A percentile compares a stretch with the other conserved stretches of the same genome.
These are phyloP conservation scores for Boechera stricta DNA, from an alignment of 345 rosid species.

Conservation along the genomic window DNA sequence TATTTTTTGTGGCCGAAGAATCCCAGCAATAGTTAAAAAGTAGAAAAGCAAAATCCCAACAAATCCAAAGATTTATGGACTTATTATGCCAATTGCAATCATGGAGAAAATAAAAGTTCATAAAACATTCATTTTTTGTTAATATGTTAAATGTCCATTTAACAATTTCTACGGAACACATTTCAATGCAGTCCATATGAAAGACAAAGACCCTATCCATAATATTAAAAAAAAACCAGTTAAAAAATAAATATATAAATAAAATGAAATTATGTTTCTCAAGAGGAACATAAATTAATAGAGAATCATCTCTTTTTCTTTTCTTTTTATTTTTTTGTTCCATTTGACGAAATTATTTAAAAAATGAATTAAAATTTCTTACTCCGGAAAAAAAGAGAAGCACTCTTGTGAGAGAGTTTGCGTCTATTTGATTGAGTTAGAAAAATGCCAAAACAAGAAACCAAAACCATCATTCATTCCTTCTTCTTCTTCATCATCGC, in stretches of 20 bases:
- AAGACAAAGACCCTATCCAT: conserved; percentile 9
- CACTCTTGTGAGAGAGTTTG: conserved; percentile 39
- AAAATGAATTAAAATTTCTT: background rate
- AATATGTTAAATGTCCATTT: background rate
- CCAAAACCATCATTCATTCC: conserved; percentile 41
- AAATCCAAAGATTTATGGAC: conserved; percentile 22
- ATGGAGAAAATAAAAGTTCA: conserved; percentile 23
- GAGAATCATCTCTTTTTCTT: background rate
- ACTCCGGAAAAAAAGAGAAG: conserved; percentile 32
- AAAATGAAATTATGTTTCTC: background rate
- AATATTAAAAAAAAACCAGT: no score
- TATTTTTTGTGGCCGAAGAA: background rate
- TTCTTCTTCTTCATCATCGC: conserved; percentile 29
- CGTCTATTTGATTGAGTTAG: conserved; percentile 31
- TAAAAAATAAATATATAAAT: background rate
- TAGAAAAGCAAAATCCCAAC: background rate
- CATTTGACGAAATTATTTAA: conserved; percentile 5
- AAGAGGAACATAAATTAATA: conserved; percentile 2
- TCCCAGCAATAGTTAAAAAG: conserved; percentile 10
- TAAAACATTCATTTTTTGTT: background rate
- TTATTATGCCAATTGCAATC: conserved; percentile 5
- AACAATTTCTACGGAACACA: conserved; percentile 8
- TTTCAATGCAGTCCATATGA: conserved; percentile 26
- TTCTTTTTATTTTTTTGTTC: no score
- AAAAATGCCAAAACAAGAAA: conserved; percentile 17